phyloP scores from a whole-genome alignment of 768 basidiomycete genomes.

The Leccinum disarticulatum region DNA sequence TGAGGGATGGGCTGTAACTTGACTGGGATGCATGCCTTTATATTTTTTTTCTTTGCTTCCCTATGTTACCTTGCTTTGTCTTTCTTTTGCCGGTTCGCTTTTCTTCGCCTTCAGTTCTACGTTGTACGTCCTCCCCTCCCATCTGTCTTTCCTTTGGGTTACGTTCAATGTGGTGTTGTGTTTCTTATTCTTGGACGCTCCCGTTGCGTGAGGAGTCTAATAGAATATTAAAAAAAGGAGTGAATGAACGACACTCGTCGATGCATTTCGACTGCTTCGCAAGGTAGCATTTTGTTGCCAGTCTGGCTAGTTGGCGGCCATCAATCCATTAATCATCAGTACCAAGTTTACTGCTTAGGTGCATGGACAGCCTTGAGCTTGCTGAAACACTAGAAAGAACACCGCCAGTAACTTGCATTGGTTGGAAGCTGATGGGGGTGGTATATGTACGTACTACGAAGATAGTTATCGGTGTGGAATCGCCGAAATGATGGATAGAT shows the following conservation, averaged over 20 bases:
- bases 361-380: too few species aligned
- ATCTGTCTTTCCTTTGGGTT: slow-evolving; percentile 13
- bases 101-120: slow-evolving; percentile 7
- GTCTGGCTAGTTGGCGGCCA: neutral
- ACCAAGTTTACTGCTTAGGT: too few species aligned
- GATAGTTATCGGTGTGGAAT: neutral
- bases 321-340: neutral
- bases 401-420: too few species aligned
- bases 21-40: slow-evolving; percentile 12
- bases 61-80: slow-evolving; percentile 17
- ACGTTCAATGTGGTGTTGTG: slow-evolving; percentile 10
- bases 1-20: slow-evolving; percentile 2
- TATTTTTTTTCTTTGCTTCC: slow-evolving; percentile 6
- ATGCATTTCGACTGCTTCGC: too few species aligned
- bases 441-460: too few species aligned
- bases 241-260: neutral
- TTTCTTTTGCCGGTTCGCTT: slow-evolving; percentile 4
- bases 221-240: slow-evolving; percentile 11
- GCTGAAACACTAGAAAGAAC: too few species aligned
- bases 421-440: neutral
- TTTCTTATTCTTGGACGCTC: slow-evolving; percentile 15
- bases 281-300: neutral
- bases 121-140: slow-evolving; percentile 15
- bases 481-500: neutral
- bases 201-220: slow-evolving; percentile 28